These are phyloP conservation scores for Colletotrichum abscissum DNA, from an alignment of 2,329 filamentous ascomycete species.

Conservation along the genomic window DNA sequence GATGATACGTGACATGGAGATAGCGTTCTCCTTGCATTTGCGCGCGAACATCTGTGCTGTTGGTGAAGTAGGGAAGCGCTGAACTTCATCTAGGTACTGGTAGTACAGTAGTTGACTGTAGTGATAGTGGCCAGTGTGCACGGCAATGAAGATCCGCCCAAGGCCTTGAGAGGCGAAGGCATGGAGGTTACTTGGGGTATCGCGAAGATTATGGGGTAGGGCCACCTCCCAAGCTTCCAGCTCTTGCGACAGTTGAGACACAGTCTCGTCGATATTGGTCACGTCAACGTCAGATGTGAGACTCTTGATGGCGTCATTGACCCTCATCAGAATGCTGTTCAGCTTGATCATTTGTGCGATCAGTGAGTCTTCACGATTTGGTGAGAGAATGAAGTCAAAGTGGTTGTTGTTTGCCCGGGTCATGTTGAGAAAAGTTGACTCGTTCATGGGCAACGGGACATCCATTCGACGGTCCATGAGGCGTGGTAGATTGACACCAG, in stretches of 20 bases:
- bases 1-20: constrained; percentile 52
- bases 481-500: constrained; percentile 38
- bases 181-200: constrained; percentile 52
- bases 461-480: constrained; percentile 38
- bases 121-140: constrained; percentile 60
- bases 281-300: constrained; percentile 34
- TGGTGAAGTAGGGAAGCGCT: constrained; percentile 40
- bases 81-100: constrained; percentile 50
- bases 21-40: constrained; percentile 53
- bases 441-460: constrained; percentile 49
- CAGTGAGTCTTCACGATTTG: constrained; percentile 37
- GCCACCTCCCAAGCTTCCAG: constrained; percentile 49
- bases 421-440: constrained; percentile 45
- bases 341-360: constrained; percentile 41
- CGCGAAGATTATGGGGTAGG: constrained; percentile 48
- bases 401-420: constrained; percentile 37
- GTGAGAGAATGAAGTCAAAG: constrained; percentile 37
- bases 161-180: constrained; percentile 50
- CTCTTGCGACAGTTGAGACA: constrained; percentile 44
- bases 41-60: constrained; percentile 44
- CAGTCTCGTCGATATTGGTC: constrained; percentile 43
- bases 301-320: constrained; percentile 48
- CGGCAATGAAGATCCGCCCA: constrained; percentile 54
- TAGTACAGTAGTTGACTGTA: constrained; percentile 60
- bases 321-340: constrained; percentile 49